These are phyloP conservation scores for Colletotrichum somersetense DNA, from an alignment of 2,329 filamentous ascomycete species.

Conservation along the genomic window DNA sequence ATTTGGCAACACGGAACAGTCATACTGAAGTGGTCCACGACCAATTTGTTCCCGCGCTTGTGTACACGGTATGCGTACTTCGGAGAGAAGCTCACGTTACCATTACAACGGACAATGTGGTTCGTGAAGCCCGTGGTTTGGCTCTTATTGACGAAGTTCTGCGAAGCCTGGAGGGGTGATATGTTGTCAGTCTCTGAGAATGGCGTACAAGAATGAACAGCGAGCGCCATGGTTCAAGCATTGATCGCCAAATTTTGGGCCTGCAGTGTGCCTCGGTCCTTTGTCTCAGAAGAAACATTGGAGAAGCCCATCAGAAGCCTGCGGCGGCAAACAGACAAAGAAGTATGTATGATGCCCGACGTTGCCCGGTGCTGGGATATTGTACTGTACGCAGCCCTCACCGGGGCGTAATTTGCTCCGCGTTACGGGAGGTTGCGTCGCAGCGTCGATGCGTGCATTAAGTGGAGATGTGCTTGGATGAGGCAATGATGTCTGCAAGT, in stretches of 20 bases:
- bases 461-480: not conserved
- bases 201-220: not conserved
- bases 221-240: not conserved
- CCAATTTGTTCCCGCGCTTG: not conserved
- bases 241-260: not conserved
- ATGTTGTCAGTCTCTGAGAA: not conserved
- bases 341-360: not conserved
- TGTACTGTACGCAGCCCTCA: not conserved
- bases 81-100: not conserved
- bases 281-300: not conserved
- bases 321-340: not conserved
- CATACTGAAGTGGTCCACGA: not conserved
- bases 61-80: not conserved
- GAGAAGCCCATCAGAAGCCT: not conserved
- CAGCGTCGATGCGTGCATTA: conserved; percentile 3
- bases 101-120: not conserved
- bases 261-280: not conserved
- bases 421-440: not conserved
- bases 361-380: not conserved
- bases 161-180: not conserved
- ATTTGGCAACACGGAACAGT: not conserved
- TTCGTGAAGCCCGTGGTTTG: not conserved
- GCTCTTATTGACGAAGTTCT: not conserved
- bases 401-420: not conserved
- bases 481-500: not conserved